Evolutionary conservation across 1,284 basidiomycete genomes (phyloP).

Genomic region (Lentinula novae-zelandiae): DNA sequence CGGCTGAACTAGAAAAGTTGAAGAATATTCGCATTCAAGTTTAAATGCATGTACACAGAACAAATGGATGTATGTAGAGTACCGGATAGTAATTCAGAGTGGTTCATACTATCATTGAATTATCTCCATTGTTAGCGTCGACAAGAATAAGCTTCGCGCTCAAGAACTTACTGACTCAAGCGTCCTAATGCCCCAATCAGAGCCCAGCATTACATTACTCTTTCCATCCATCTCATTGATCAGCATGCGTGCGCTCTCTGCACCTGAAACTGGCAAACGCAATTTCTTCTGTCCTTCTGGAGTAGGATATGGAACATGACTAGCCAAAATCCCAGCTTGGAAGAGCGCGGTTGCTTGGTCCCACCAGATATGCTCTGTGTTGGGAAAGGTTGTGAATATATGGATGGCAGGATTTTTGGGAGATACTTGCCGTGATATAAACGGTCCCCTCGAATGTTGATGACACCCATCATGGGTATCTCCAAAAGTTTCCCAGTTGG

Average conservation of each 20-base stretch:
- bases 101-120: too few relatives aligned
- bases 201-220: conserved; percentile 40
- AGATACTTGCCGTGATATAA: conserved; percentile 37
- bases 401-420: neutral
- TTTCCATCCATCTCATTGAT: conserved; percentile 35
- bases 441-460: conserved; percentile 54
- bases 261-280: conserved; percentile 39
- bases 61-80: too few relatives aligned
- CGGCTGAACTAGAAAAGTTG: conserved; percentile 16
- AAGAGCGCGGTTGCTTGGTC: conserved; percentile 41
- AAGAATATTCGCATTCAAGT: conserved; percentile 9
- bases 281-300: conserved; percentile 22
- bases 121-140: too few relatives aligned
- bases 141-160: too few relatives aligned
- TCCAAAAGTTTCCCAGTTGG: conserved; percentile 43
- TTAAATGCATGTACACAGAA: neutral
- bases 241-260: conserved; percentile 35
- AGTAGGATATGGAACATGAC: conserved; percentile 28
- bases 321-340: conserved; percentile 39
- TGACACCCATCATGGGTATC: conserved; percentile 52
- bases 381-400: neutral
- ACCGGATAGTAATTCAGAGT: too few relatives aligned
- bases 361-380: conserved; percentile 47
- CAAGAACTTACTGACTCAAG: too few relatives aligned
- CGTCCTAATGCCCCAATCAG: conserved; percentile 24